Evolutionary conservation across 306 rosid species (phyloP).

Genomic region (Prosopis cineraria): DNA sequence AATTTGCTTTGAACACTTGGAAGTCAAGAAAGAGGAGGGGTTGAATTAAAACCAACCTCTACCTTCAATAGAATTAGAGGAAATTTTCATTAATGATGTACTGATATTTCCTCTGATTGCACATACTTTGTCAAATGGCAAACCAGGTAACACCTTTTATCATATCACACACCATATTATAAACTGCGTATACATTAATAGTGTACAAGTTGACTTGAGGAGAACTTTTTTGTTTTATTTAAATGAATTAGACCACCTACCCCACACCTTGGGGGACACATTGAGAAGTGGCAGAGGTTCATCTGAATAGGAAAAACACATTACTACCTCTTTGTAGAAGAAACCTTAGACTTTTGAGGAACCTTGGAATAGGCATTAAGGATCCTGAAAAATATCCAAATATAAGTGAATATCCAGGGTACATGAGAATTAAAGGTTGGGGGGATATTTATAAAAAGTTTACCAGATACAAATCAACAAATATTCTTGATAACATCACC

Average conservation of each 20-base stretch:
- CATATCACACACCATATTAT: background rate
- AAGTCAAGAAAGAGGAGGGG: background rate
- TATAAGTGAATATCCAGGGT: conserved; percentile 1
- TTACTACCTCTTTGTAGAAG: conserved; percentile 61
- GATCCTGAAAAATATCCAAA: conserved; percentile 52
- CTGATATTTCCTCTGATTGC: background rate
- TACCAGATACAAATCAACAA: conserved; percentile 16
- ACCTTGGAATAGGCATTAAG: conserved; percentile 60
- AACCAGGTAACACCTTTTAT: conserved; percentile 9
- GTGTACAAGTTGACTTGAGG: background rate
- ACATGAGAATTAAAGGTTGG: background rate
- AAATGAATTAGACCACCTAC: conserved; percentile 12
- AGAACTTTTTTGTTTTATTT: background rate
- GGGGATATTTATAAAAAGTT: conserved; percentile 3
- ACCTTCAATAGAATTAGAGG: background rate
- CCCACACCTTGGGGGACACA: conserved; percentile 1
- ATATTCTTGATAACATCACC: background rate
- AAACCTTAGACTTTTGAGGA: conserved; percentile 57
- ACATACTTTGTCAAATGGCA: background rate
- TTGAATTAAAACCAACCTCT: too few species aligned
- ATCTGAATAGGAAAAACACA: conserved; percentile 16
- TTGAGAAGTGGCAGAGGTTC: background rate
- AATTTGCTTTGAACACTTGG: background rate
- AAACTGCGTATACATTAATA: conserved; percentile 20
- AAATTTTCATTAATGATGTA: background rate